Percentiles rank a stretch among this genome's conserved stretches.
Conservation (phyloP, 192 early-diverging fungal species). For the Linnemannia exigua region DNA sequence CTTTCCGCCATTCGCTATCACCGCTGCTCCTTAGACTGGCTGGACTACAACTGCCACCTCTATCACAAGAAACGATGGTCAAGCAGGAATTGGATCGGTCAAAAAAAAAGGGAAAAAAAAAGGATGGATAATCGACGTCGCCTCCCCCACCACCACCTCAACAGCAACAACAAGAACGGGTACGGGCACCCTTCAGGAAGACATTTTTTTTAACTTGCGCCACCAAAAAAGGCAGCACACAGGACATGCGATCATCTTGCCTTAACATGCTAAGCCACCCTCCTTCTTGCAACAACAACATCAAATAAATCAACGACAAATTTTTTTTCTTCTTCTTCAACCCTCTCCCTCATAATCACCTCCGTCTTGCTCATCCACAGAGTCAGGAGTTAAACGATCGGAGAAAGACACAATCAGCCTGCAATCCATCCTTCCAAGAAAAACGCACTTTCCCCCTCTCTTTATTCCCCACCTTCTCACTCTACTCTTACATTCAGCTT, state of each 20-base stretch:
- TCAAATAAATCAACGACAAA: not conserved
- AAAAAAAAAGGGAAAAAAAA: no score
- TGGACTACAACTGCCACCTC: no score
- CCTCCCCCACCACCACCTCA: no score
- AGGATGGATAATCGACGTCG: no score
- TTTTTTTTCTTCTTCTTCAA: conserved; percentile 31
- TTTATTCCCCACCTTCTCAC: conserved; percentile 6
- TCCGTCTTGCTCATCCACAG: conserved; percentile 25
- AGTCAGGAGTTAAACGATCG: conserved; percentile 50
- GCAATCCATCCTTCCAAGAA: conserved; percentile 47
- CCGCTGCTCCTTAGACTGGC: no score
- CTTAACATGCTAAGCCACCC: not conserved
- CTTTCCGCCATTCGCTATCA: no score
- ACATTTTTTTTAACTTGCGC: not conserved
- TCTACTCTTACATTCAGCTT: not conserved
- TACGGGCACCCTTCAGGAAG: no score
- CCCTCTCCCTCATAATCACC: conserved; percentile 57
- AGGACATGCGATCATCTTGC: not conserved
- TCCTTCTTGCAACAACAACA: not conserved
- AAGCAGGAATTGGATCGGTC: no score
- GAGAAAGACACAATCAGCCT: conserved; percentile 57
- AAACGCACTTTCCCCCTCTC: not conserved
- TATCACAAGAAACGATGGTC: no score
- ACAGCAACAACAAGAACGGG: no score
- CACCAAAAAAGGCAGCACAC: not conserved